phyloP scores from a whole-genome alignment of 2,329 filamentous ascomycete species.

The Phyllosticta ampelicida region DNA sequence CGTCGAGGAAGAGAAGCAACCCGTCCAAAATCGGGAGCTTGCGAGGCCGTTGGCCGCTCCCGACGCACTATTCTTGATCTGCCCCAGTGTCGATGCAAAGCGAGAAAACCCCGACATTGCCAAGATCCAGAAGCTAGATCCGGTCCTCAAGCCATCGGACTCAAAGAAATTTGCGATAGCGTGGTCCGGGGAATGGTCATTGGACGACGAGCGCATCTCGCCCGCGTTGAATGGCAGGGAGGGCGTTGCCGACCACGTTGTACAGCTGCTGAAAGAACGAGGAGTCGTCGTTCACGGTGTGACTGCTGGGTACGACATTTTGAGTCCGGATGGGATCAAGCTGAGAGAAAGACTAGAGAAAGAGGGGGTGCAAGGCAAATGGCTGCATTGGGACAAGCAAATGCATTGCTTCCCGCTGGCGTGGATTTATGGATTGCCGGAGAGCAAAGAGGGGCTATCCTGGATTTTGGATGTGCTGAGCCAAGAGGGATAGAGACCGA shows the following conservation, averaged over 20 bases:
- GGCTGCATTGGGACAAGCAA: conserved; percentile 49
- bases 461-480: conserved; percentile 34
- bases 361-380: conserved; percentile 38
- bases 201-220: conserved; percentile 37
- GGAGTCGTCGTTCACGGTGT: conserved; percentile 42
- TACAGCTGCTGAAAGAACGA: conserved; percentile 23
- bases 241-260: conserved; percentile 20
- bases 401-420: conserved; percentile 51
- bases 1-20: background rate
- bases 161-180: conserved; percentile 32
- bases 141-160: conserved; percentile 34
- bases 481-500: background rate
- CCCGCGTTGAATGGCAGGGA: conserved; percentile 36
- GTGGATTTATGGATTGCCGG: conserved; percentile 37
- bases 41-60: conserved; percentile 17
- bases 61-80: conserved; percentile 34
- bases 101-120: conserved; percentile 36
- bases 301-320: conserved; percentile 42
- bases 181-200: conserved; percentile 34
- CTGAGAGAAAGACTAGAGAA: conserved; percentile 38
- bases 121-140: conserved; percentile 32
- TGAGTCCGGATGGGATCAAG: conserved; percentile 41
- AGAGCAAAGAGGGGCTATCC: conserved; percentile 36
- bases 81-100: conserved; percentile 40
- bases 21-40: background rate